Evolutionary conservation across 2,329 filamentous ascomycete genomes (phyloP), one percentile per base, ranked within the genome.

Genomic region (Sarocladium brachiariae): DNA sequence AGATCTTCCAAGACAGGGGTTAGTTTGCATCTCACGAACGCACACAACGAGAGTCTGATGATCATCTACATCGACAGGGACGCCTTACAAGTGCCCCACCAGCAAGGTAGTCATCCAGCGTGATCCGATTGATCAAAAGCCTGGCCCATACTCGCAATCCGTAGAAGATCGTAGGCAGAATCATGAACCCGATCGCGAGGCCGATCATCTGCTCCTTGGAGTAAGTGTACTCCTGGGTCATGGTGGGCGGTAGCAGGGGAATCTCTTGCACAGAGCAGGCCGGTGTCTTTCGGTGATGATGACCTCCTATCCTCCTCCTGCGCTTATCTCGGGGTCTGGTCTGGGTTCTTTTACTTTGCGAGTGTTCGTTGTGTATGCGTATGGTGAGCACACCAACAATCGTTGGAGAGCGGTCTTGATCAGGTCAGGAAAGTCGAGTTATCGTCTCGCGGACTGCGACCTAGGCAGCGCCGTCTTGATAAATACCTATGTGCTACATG

Each of bases 161-260:
- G 13, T 39, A 39, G 35, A 39, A 39, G 16, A 39, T 19, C 13
- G 18, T 39, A 7, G 35, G 35, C n/a, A 39, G 35, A 19, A 39
- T 13, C 35, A 39, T 39, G 35, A 39, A 39, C 16, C 16, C n/a
- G 35, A 39, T 39, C 35, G 35, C 35, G 7, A 39, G 18, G 35
- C 35, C 35, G 35, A 39, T 39, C 35, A 39, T 39, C 35, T 39
- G 35, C 35, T 21, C 35, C 35, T 39, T 39, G 35, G 35, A 39
- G 35, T 39, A 39, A 19, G n/a, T 39, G 35, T 39, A 39, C 21
- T 39, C 35, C 35, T 21, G n/a, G 13, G 4, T 13, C 35, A 39
- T 39, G 35, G 16, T 18, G n/a, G 35, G 35, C 35, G 35, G 35
- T 39, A 13, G 18, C 6, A 21, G 35, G 18, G 16, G 35, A n/a